Conservation (phyloP, 495 filamentous ascomycete genomes). For the Aspergillus saccharolyticus region DNA sequence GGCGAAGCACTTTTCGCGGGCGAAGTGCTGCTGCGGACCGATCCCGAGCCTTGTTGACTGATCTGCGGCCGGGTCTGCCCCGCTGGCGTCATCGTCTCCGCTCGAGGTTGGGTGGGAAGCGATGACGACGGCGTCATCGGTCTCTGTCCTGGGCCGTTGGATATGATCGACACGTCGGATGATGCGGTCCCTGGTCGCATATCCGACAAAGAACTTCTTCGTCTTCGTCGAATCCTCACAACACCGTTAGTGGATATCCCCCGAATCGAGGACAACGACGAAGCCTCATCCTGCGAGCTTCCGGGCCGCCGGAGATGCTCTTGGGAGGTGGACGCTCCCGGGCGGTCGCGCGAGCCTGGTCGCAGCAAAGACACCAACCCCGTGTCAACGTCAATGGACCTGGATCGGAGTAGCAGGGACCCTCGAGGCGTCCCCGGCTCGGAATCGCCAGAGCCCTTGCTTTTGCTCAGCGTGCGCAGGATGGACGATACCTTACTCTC, state of each 20-base stretch:
- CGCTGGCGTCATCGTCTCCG: conserved; percentile 30
- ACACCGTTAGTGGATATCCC: conserved; percentile 32
- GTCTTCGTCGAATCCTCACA: conserved; percentile 60
- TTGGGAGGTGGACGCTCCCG: conserved; percentile 42
- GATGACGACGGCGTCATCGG: conserved; percentile 31
- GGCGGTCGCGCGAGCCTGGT: conserved; percentile 63
- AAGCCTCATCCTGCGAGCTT: conserved; percentile 40
- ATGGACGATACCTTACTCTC: conserved; percentile 72
- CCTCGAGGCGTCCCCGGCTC: conserved; percentile 55
- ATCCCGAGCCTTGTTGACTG: conserved; percentile 30
- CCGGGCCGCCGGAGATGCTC: conserved; percentile 42
- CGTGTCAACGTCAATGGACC: conserved; percentile 71
- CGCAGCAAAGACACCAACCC: conserved; percentile 48
- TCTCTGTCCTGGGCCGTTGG: conserved; percentile 30
- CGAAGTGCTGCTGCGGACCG: conserved; percentile 27
- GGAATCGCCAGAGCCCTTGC: conserved; percentile 54
- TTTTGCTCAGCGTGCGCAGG: conserved; percentile 87
- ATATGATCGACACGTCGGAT: conserved; percentile 32
- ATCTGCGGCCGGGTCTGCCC: conserved; percentile 31
- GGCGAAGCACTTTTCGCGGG: conserved; percentile 31
- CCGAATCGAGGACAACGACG: conserved; percentile 34
- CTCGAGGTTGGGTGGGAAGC: conserved; percentile 24
- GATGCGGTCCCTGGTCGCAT: conserved; percentile 58
- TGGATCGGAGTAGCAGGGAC: conserved; percentile 67
- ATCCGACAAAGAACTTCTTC: conserved; percentile 89